Base-by-base conservation (phyloP, 2,329 filamentous ascomycete genomes). In the Penicillium polonicum region DNA sequence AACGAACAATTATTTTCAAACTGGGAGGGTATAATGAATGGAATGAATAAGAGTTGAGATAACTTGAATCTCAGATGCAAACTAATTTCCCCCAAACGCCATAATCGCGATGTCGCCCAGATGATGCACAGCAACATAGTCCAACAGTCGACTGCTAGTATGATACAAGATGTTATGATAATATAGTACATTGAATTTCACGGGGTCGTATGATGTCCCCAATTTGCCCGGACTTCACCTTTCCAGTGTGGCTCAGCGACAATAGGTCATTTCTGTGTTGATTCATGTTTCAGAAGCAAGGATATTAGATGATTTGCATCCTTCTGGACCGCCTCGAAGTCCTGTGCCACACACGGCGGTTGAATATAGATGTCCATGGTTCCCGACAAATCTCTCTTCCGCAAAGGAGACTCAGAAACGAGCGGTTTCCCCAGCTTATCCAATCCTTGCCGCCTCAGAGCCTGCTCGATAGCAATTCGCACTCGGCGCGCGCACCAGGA, bases 371-470 rank as follows among this genome's bases (percentile, higher is more conserved):
- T 59, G 29, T 76, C 72, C 33, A 74, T 55, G 4, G 73, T 73
- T 5, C 79, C 79, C 43, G 59, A 65, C 33, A 81, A 52, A 33
- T 69, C 60, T 5, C 41, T 44, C 35, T 33, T 42, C 2, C 15
- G 39, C 8, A 5, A 27, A 19, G 15, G 29, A 25, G 52, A 13
- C 17, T 38, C 31, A 12, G 49, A 48, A 27, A 58, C 21, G 17
- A 66, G 44, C 1, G 59, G 55, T 19, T 33, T 52, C 12, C 65
- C 75, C 31, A 74, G 54, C 13, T 59, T 54, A 61, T 78, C 74
- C 64, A 75, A 82, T 3, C 83, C 83, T 51, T 72, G 71, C 23
- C 71, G 72, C 56, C 69, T 74, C 66, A 85, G 65, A 13, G 78
- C 78, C 48, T 76, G 70, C 44, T 65, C 63, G 48, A 85, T 78